phyloP scores from a whole-genome alignment of 257 asterid genomes.

The Catharanthus roseus region DNA sequence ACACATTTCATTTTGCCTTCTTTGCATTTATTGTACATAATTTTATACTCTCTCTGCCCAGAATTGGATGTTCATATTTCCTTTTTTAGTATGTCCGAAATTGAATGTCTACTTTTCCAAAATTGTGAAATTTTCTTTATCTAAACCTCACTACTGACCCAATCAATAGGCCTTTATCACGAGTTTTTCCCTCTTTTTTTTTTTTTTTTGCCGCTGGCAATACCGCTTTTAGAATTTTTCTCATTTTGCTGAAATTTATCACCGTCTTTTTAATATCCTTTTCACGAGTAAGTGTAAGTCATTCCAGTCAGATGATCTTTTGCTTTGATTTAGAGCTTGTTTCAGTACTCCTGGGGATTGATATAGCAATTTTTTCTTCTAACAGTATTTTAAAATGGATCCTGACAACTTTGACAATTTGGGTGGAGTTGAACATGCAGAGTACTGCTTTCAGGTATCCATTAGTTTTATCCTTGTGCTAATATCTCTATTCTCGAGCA shows the following conservation, averaged over 20 bases:
- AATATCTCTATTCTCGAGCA: background rate
- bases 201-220: background rate
- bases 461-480: background rate
- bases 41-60: no score
- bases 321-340: background rate
- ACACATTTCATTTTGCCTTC: background rate
- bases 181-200: no score
- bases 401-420: conserved; percentile 50
- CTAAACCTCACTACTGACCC: no score
- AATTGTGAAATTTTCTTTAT: no score
- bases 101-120: no score
- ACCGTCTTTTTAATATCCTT: background rate
- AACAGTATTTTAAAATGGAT: conserved; percentile 92
- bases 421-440: conserved; percentile 78
- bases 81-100: no score
- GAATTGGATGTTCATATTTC: no score
- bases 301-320: background rate
- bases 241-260: background rate
- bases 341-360: conserved; percentile 8
- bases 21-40: background rate
- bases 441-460: conserved; percentile 84
- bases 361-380: conserved; percentile 15
- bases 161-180: background rate
- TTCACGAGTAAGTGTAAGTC: background rate
- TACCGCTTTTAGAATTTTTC: background rate